Conservation (phyloP, 2,329 filamentous ascomycete genomes). For the Penicillium sp. region DNA sequence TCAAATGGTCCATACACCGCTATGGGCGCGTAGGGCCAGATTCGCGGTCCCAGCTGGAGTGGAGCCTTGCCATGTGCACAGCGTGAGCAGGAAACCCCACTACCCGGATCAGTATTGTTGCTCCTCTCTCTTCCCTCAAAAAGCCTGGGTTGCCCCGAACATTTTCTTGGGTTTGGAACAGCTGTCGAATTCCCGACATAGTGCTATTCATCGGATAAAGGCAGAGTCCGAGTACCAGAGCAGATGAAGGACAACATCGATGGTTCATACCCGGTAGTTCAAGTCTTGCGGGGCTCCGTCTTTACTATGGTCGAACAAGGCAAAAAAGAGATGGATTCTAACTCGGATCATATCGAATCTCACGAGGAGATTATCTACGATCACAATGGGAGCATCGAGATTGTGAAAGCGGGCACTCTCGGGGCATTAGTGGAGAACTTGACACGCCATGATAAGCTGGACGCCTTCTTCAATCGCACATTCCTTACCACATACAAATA, state of each 20-base stretch:
- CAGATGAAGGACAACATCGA: constrained; percentile 3
- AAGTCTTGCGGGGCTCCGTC: neutral
- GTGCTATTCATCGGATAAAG: neutral
- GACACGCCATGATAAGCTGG: constrained; percentile 87
- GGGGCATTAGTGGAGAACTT: constrained; percentile 88
- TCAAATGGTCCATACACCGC: neutral
- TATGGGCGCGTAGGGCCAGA: constrained; percentile 1
- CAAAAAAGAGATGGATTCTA: constrained; percentile 1
- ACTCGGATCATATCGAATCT: constrained; percentile 7
- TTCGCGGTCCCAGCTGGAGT: neutral
- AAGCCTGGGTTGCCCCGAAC: neutral
- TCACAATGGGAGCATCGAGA: neutral
- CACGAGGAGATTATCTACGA: constrained; percentile 13
- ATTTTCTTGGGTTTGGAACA: neutral
- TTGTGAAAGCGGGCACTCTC: constrained; percentile 61
- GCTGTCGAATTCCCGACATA: neutral
- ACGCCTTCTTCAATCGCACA: constrained; percentile 89
- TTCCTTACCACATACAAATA: constrained; percentile 92
- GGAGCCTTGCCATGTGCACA: neutral
- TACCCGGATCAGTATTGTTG: neutral
- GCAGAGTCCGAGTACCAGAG: neutral
- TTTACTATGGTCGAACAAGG: neutral
- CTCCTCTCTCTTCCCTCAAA: neutral
- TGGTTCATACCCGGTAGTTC: neutral
- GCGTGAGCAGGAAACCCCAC: constrained; percentile 6